phyloP scores from a whole-genome alignment of 2,329 filamentous ascomycete species.

The Ophiostoma sp. region DNA sequence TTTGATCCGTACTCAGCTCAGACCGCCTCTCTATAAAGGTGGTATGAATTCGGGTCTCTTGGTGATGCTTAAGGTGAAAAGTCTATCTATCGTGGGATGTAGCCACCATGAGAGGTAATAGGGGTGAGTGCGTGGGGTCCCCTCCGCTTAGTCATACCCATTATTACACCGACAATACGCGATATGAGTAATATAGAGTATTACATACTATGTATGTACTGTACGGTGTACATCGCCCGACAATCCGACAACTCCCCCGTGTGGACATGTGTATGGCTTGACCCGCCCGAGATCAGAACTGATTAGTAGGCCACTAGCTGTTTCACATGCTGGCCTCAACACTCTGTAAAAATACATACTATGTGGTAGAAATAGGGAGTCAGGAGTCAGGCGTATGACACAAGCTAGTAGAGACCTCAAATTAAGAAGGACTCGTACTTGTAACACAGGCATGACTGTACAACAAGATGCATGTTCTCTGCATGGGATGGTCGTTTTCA shows the following conservation, averaged over 20 bases:
- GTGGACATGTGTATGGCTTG: not conserved
- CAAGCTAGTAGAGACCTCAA: not conserved
- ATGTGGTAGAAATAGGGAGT: not conserved
- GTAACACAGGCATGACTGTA: not conserved
- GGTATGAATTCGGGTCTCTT: too few relatives aligned
- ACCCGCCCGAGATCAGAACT: not conserved
- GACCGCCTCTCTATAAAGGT: too few relatives aligned
- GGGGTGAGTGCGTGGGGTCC: too few relatives aligned
- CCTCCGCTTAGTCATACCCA: too few relatives aligned
- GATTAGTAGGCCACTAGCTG: not conserved
- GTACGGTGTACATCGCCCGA: slow-evolving; percentile 1
- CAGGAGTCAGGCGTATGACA: not conserved
- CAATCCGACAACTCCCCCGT: not conserved
- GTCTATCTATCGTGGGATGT: too few relatives aligned
- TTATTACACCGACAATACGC: too few relatives aligned
- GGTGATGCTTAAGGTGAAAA: too few relatives aligned
- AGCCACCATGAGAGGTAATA: too few relatives aligned
- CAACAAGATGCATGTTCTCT: not conserved
- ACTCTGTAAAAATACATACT: too few relatives aligned
- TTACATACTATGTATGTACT: too few relatives aligned
- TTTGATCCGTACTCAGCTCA: too few relatives aligned
- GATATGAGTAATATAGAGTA: too few relatives aligned
- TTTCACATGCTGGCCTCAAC: not conserved
- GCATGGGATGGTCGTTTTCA: not conserved
- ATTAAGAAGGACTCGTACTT: not conserved